Conservation (phyloP, 2,329 filamentous ascomycete genomes). For the Colletotrichum eremochloae region DNA sequence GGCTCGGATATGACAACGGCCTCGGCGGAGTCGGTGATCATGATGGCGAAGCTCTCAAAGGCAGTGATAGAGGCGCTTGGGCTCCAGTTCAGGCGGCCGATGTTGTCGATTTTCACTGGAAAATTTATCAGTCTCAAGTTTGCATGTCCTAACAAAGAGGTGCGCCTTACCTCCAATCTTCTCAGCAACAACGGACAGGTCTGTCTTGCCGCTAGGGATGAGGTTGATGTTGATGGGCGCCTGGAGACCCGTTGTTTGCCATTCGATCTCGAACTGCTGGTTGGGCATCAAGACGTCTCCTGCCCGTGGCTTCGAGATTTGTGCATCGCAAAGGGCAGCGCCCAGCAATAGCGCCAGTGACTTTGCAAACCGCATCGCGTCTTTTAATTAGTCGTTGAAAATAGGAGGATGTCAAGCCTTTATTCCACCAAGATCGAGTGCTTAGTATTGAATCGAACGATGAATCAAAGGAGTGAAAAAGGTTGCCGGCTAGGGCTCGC, state of each 20-base stretch:
- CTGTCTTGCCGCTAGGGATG: conserved; percentile 41
- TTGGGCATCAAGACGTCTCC: conserved; percentile 34
- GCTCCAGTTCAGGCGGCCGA: conserved; percentile 43
- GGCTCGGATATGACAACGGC: conserved; percentile 39
- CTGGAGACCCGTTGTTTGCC: conserved; percentile 44
- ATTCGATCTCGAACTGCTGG: conserved; percentile 42
- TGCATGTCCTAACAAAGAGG: background rate
- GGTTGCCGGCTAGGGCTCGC: conserved; percentile 29
- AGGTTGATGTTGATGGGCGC: conserved; percentile 45
- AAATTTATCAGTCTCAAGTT: background rate
- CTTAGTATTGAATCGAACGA: conserved; percentile 3
- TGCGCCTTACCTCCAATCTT: conserved; percentile 43
- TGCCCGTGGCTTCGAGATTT: conserved; percentile 39
- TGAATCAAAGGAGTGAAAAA: conserved; percentile 24
- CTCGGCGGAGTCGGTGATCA: conserved; percentile 43
- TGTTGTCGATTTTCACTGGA: conserved; percentile 44
- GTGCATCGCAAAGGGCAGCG: conserved; percentile 37
- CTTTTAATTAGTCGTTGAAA: background rate
- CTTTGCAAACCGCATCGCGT: conserved; percentile 37
- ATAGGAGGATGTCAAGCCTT: background rate
- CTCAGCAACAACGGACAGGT: conserved; percentile 43
- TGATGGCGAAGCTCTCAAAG: conserved; percentile 44
- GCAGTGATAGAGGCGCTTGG: conserved; percentile 44
- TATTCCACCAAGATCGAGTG: background rate
- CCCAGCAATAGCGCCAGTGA: conserved; percentile 33